These are phyloP conservation scores for barrel medic (Medicago truncatula) DNA, from an alignment of 306 rosid genomes.

Conservation along the genomic window MtrunA17r5.0-ANR NC_053049.1:37051001-37051500, in stretches of 20 bases:
- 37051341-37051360: too few relatives aligned
- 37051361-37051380: too few relatives aligned
- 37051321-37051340: too few relatives aligned
- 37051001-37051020: slow-evolving; percentile 88
- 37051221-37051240: background rate
- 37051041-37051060: slow-evolving; percentile 97
- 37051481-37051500: background rate
- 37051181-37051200: background rate
- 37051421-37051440: background rate
- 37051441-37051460: background rate
- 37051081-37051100: slow-evolving; percentile 4
- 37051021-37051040: slow-evolving; percentile 86
- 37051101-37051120: background rate
- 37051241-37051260: too few relatives aligned
- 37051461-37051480: background rate
- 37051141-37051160: background rate
- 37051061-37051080: slow-evolving; percentile 27
- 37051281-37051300: too few relatives aligned
- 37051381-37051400: too few relatives aligned
- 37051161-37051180: background rate
- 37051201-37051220: background rate
- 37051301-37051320: too few relatives aligned
- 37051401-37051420: background rate
- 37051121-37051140: background rate
- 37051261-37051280: too few relatives aligned